These are phyloP conservation scores for Waitea zeae DNA, from an alignment of 1,284 basidiomycete genomes.

Conservation along the genomic window DNA sequence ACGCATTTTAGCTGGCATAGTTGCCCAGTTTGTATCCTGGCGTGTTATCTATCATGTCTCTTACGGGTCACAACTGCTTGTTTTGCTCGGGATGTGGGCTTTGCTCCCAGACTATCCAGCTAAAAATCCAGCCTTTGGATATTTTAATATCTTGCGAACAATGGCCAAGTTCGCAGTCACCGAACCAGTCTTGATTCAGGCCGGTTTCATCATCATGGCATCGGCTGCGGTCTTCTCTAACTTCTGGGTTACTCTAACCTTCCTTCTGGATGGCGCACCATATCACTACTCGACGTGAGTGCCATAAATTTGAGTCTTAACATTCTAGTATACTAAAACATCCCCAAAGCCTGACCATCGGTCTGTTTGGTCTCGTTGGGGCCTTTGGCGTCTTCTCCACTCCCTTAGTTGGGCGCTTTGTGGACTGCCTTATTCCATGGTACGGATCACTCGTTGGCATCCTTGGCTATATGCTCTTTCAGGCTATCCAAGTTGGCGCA, in stretches of 20 bases:
- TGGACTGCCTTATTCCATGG: constrained; percentile 35
- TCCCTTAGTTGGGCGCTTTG: constrained; percentile 28
- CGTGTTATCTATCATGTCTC: constrained; percentile 29
- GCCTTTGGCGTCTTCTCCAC: constrained; percentile 25
- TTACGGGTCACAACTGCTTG: constrained; percentile 19
- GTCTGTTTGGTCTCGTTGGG: constrained; percentile 37
- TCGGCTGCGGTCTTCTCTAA: constrained; percentile 21
- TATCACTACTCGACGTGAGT: constrained; percentile 26
- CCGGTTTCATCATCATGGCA: constrained; percentile 22
- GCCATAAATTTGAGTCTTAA: not conserved
- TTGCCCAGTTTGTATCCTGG: constrained; percentile 27
- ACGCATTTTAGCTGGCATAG: constrained; percentile 27
- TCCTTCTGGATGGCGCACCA: constrained; percentile 28
- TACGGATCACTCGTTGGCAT: constrained; percentile 24
- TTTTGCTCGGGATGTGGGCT: constrained; percentile 20
- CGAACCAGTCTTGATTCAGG: constrained; percentile 33
- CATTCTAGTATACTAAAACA: too few species aligned
- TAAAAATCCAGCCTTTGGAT: constrained; percentile 22
- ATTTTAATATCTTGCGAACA: constrained; percentile 24
- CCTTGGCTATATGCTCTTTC: constrained; percentile 14
- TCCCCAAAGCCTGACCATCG: constrained; percentile 22
- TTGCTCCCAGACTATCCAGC: constrained; percentile 33
- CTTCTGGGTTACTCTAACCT: constrained; percentile 35
- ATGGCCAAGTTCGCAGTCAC: constrained; percentile 29
- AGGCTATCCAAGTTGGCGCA: constrained; percentile 24